Base-by-base conservation (phyloP, 2,329 filamentous ascomycete species). In the Venturia pyrina region DNA sequence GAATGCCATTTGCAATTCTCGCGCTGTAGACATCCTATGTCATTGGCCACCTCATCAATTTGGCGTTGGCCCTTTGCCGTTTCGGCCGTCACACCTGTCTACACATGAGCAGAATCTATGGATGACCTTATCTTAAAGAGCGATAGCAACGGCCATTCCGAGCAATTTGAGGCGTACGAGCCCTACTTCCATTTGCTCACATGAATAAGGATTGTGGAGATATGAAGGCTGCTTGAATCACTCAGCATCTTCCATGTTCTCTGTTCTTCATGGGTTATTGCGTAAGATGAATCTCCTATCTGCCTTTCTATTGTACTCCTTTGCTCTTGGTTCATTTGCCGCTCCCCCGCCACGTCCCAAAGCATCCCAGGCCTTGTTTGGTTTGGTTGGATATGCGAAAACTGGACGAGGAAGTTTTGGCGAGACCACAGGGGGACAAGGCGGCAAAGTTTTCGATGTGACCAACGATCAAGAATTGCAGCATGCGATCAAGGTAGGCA, bases 341-440 rank as follows among this genome's bases (percentile, higher is more conserved):
- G 1, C 10, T 34, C 53, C 53, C 17, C 53, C 53, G 6, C 53
- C 53, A 11, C 53, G 28, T 8, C 19, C 28, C n/a, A 17, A 34
- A 6, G 7, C 28, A 59, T 34, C 53, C 17, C 28, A 34, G 28
- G 28, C 28, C 5, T 11, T 6, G 28, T 59, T 37, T 37, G 32
- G 7, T n/a, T 13, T 37, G 13, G 32, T 59, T 10, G 53, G 53
- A 15, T 59, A 59, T 37, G 53, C 53, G 28, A 34, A 59, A 37
- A 32, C 53, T 1, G 53, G 3, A 19, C 17, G 3, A 21, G 53
- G 13, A 7, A 37, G 53, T n/a, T 59, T 59, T 59, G 53, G 32
- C 7, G 60, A 62, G 28, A 75, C 73, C 2, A 75, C 72, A 43
- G 73, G 74, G 48, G 74, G 74, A 13, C 67, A 71, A 59, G 67